A percentile compares a stretch with the other conserved stretches of the same genome.
Conservation (phyloP, 805 yeast genomes). For the Spathaspora sp. region DNA sequence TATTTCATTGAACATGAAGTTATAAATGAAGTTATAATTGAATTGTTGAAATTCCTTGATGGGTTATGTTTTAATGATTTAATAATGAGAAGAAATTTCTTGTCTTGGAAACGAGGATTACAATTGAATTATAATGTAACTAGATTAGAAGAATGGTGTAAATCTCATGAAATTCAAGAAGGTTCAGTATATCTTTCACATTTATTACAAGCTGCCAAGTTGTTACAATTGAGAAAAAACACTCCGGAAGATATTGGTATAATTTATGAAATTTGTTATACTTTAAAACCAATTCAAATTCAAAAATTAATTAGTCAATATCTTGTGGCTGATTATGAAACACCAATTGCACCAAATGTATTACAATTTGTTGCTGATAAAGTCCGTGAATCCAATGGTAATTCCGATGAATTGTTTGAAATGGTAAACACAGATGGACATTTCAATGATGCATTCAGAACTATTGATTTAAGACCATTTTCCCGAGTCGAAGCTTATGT, state of each 20-base stretch:
- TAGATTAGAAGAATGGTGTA: constrained; percentile 97
- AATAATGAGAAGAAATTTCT: constrained; percentile 88
- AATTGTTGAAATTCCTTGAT: constrained; percentile 81
- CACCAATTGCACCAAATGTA: constrained; percentile 82
- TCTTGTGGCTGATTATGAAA: constrained; percentile 89
- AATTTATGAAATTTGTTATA: constrained; percentile 91
- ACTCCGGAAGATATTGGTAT: constrained; percentile 87
- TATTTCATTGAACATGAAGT: constrained; percentile 85
- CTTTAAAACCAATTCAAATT: constrained; percentile 90
- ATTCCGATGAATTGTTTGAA: constrained; percentile 67
- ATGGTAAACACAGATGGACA: constrained; percentile 67
- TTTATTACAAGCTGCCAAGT: constrained; percentile 87
- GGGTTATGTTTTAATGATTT: constrained; percentile 93
- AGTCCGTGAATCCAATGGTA: constrained; percentile 50
- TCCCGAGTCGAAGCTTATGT: constrained; percentile 84
- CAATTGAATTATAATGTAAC: constrained; percentile 96
- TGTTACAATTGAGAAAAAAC: constrained; percentile 86
- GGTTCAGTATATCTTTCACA: constrained; percentile 82
- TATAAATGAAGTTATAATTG: constrained; percentile 77
- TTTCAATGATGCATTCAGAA: constrained; percentile 80
- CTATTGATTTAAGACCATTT: constrained; percentile 71
- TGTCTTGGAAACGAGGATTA: constrained; percentile 96
- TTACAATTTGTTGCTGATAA: constrained; percentile 76
- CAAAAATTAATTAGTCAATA: constrained; percentile 89
- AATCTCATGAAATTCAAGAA: constrained; percentile 84